These are phyloP conservation scores for Paratinospora sagittata DNA, from an alignment of 164 flowering plant species.

Conservation along the genomic window DNA sequence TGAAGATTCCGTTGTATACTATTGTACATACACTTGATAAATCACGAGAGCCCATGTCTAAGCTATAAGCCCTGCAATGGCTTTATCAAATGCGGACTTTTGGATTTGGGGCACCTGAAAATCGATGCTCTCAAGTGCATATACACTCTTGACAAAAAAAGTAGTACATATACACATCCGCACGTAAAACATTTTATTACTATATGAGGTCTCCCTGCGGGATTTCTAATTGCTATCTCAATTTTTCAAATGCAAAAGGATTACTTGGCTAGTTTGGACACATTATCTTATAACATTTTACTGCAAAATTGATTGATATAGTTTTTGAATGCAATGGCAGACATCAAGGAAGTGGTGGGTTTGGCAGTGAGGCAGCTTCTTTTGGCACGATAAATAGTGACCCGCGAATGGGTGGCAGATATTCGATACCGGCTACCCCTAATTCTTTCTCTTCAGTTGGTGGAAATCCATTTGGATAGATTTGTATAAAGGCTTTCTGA, in stretches of 20 bases:
- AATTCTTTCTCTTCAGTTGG: constrained; percentile 38
- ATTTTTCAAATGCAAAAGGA: not conserved
- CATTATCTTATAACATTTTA: not conserved
- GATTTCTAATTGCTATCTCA: not conserved
- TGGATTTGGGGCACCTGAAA: no score
- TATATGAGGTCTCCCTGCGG: not conserved
- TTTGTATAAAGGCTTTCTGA: constrained; percentile 2
- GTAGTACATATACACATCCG: no score
- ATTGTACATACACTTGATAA: no score
- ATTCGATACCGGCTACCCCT: constrained; percentile 22
- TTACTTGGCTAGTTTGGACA: not conserved
- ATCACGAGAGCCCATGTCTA: no score
- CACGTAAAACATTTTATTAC: no score
- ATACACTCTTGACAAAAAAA: no score
- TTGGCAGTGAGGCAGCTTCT: constrained; percentile 18
- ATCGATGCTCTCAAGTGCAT: no score
- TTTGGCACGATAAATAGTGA: constrained; percentile 11
- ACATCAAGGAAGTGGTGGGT: constrained; percentile 20
- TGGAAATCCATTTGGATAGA: constrained; percentile 76
- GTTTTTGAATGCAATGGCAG: constrained; percentile 13
- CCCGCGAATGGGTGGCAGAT: constrained; percentile 14
- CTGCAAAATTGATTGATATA: not conserved
- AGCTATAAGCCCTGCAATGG: no score
- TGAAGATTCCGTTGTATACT: no score
- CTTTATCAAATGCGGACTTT: no score